phyloP scores from a whole-genome alignment of 1,139 yeast genomes.

The Hyphopichia pseudoburtonii region DNA sequence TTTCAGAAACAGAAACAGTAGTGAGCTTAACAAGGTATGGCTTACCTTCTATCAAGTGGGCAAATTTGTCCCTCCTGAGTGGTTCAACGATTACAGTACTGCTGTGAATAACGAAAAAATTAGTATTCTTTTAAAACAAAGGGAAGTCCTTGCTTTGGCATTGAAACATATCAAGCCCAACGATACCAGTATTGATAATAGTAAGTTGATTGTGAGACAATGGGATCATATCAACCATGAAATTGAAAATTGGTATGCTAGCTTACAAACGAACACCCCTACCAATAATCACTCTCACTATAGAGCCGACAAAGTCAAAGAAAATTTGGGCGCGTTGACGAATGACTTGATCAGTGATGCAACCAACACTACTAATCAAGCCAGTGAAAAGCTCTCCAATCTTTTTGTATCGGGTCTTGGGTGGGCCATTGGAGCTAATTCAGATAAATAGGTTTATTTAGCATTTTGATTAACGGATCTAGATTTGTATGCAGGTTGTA shows the following conservation, averaged over 20 bases:
- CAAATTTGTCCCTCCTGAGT: constrained; percentile 49
- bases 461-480: background rate
- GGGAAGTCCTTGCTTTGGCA: constrained; percentile 48
- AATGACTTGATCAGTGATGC: constrained; percentile 35
- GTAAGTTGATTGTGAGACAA: constrained; percentile 34
- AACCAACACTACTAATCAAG: constrained; percentile 33
- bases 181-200: constrained; percentile 24
- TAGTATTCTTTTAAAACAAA: constrained; percentile 37
- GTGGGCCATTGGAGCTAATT: constrained; percentile 65
- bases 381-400: constrained; percentile 51
- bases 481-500: background rate
- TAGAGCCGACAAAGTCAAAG: constrained; percentile 1
- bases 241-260: constrained; percentile 22
- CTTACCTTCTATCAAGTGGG: constrained; percentile 64
- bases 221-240: constrained; percentile 33
- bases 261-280: constrained; percentile 4
- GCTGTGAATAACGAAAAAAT: constrained; percentile 17
- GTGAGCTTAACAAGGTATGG: constrained; percentile 47
- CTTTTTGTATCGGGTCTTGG: constrained; percentile 59
- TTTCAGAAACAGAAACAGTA: constrained; percentile 11
- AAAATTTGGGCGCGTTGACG: constrained; percentile 20
- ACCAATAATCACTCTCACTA: background rate
- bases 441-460: constrained; percentile 4
- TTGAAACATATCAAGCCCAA: constrained; percentile 26
- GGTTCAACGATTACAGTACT: constrained; percentile 34